Evolutionary conservation across 2,329 filamentous ascomycete species (phyloP), one percentile per base, ranked within the genome.

Genomic region (Rhinocladiella mackenziei): DNA sequence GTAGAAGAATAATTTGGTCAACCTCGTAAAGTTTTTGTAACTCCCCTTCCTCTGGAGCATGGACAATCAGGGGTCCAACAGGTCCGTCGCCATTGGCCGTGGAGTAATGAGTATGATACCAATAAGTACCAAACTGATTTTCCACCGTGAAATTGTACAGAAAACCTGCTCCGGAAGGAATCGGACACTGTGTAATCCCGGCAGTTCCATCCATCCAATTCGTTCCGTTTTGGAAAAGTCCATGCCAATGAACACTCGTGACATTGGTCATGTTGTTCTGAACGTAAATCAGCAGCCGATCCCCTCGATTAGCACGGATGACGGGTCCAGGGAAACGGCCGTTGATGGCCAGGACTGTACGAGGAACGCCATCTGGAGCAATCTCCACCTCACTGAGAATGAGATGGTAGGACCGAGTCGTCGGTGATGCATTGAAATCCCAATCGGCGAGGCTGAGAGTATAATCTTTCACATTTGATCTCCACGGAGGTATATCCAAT

Each of bases 251-350:
- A 11, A 83, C 74, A 14, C 70, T 71, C 5, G 78, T 82, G 22
- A 79, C 78, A 51, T 83, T 83, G 11, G 70, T 68, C 1, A 83
- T 77, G 11, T 75, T 71, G 54, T 89, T 89, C 51, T 77, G 66
- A 30, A 87, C 71, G 23, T 85, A 77, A 23, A 89, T 76, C 8
- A 86, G 61, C 5, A 91, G 61, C 1, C 74, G 78, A 55, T 92
- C 86, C 11, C 83, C 84, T 53, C 84, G 78, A 51, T n/a, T n/a
- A n/a, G n/a, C n/a, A n/a, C n/a, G n/a, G n/a, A n/a, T n/a, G n/a
- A n/a, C n/a, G n/a, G n/a, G n/a, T n/a, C n/a, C n/a, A n/a, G n/a
- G n/a, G n/a, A n/a, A n/a, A n/a, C n/a, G n/a, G n/a, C n/a, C n/a
- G n/a, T n/a, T n/a, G n/a, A n/a, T n/a, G n/a, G n/a, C n/a, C n/a